Base-by-base conservation (phyloP, 106 monocot species). In the Dendrobium huoshanense region DNA sequence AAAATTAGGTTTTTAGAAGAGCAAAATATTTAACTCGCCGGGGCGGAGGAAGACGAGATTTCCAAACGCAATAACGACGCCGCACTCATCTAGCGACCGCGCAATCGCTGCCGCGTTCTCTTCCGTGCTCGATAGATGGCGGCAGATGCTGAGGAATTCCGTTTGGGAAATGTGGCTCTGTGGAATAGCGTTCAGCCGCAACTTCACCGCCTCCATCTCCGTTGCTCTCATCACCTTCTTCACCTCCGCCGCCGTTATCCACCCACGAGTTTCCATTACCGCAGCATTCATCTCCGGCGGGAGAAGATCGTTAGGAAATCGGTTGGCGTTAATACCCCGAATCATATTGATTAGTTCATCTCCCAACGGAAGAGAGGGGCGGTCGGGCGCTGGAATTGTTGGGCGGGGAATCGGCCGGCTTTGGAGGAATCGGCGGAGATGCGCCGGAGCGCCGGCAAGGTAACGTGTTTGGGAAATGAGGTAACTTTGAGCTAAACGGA, bases 151-250 rank as follows among this genome's bases (percentile, higher is more conserved):
- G 18, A 74, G 41, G 20, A 41, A 74, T 43, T 74, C 74, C 4
- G 74, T 43, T 2, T 43, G 15, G 7, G 74, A 74, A 29, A 74
- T 74, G 27, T 15, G 33, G 74, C 4, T 74, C 41, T 1, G 40
- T 7, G 40, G 20, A 11, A 43, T 74, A 19, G 20, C 7, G 4
- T 42, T 74, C 42, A 74, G 42, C 13, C 74, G 74, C 20, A 43
- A 41, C 43, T 29, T 74, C 74, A 43, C 43, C 42, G 74, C 19
- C 74, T 74, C 74, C 74, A 74, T 74, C 20, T 41, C 31, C 43
- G 74, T 16, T 33, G 27, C 74, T 18, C 72, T 27, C 72, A 72
- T 31, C 72, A 72, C 33, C 33, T 72, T 72, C 33, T 72, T 72
- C 72, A 33, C 33, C 8, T 72, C 72, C 33, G 25, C 72, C 72